These are phyloP conservation scores for Eimeria praecox DNA, from an alignment of 169 alveolate species.

Conservation along the genomic window DNA sequence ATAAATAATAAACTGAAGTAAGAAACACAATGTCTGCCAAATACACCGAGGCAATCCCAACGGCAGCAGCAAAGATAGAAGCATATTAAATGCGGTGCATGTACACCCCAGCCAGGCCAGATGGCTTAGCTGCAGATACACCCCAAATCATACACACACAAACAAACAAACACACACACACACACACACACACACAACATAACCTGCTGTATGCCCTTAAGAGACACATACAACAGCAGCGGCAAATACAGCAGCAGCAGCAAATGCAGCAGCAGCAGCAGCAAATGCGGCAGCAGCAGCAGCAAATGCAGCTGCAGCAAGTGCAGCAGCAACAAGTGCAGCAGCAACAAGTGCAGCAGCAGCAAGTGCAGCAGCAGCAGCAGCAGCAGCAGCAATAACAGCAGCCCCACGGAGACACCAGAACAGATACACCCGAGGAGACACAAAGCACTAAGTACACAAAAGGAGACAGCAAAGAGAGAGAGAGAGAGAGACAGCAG, in stretches of 20 bases:
- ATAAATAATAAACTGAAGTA: not conserved
- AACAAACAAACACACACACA: too few species aligned
- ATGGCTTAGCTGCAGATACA: constrained; percentile 27
- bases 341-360: too few species aligned
- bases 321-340: too few species aligned
- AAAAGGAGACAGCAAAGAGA: too few species aligned
- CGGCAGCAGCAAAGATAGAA: constrained; percentile 12
- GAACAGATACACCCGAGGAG: too few species aligned
- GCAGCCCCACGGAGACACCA: too few species aligned
- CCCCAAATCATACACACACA: too few species aligned
- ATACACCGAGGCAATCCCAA: not conserved
- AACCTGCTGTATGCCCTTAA: too few species aligned
- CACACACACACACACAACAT: too few species aligned
- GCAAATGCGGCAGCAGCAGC: not conserved
- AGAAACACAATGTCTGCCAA: not conserved
- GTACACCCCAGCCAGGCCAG: constrained; percentile 22
- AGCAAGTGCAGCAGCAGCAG: not conserved
- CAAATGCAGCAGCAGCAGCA: not conserved
- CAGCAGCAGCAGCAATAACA: too few species aligned
- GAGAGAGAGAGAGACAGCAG: too few species aligned
- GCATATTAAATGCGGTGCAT: not conserved
- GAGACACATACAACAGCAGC: not conserved
- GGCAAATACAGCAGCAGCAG: not conserved
- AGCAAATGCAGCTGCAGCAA: not conserved
- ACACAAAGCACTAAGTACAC: too few species aligned